Conservation (phyloP, 164 flowering plant genomes). For the Magnolia changhungtana region DNA sequence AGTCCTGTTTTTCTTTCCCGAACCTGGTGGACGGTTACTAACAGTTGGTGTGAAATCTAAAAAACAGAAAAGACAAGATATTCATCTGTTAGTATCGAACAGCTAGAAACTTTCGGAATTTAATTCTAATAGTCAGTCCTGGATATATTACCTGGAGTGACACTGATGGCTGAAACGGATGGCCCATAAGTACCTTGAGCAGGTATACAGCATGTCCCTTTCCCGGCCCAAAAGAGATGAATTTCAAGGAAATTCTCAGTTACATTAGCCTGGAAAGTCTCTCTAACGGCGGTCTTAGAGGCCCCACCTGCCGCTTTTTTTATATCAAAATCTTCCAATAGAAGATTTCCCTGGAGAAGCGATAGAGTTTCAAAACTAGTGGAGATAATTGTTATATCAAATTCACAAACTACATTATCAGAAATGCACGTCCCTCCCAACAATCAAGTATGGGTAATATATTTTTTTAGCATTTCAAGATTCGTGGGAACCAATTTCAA, state of each 20-base stretch:
- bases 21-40: conserved; percentile 36
- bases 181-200: conserved; percentile 77
- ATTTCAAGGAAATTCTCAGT: conserved; percentile 68
- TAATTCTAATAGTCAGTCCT: background rate
- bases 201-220: conserved; percentile 92
- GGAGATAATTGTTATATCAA: background rate
- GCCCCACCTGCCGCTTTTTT: conserved; percentile 59
- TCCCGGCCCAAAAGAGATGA: conserved; percentile 96
- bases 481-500: too few species aligned
- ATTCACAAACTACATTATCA: too few species aligned
- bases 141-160: conserved; percentile 51
- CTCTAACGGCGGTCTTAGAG: conserved; percentile 42
- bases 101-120: background rate
- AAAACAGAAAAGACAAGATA: background rate
- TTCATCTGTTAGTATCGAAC: background rate
- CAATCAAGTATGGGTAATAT: too few species aligned
- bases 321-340: conserved; percentile 62
- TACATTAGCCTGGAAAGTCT: conserved; percentile 38
- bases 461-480: too few species aligned
- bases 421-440: too few species aligned
- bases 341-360: conserved; percentile 45
- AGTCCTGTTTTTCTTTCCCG: conserved; percentile 28
- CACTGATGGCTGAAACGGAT: conserved; percentile 78
- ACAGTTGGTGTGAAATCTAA: conserved; percentile 39
- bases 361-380: background rate